Conservation (phyloP, 371 early-diverging fungal species). For the Mortierella sp. region DNA sequence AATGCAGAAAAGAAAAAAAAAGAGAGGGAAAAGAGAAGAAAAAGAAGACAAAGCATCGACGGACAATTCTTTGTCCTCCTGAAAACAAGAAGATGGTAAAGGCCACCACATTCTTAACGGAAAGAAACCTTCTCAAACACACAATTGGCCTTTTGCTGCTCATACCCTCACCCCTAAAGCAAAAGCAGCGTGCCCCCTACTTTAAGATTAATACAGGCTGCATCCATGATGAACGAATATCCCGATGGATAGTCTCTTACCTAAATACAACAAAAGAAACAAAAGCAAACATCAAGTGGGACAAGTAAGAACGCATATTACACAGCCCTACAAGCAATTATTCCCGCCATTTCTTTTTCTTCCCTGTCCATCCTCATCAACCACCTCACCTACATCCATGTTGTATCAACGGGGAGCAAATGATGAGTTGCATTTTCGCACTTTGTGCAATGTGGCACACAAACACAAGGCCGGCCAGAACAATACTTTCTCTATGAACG, state of each 20-base stretch:
- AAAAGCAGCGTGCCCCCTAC: too few relatives aligned
- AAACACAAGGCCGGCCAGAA: not conserved
- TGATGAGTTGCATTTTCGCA: not conserved
- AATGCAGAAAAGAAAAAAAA: not conserved
- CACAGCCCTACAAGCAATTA: too few relatives aligned
- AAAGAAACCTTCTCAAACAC: not conserved
- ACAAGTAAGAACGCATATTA: too few relatives aligned
- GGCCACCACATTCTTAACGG: not conserved
- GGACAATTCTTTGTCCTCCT: slow-evolving; percentile 12
- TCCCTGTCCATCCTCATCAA: not conserved
- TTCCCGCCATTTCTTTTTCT: too few relatives aligned
- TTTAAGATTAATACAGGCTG: too few relatives aligned
- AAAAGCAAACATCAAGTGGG: too few relatives aligned
- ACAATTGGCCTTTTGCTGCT: not conserved
- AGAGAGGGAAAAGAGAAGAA: not conserved
- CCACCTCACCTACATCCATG: not conserved
- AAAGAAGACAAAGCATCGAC: not conserved
- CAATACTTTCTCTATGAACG: too few relatives aligned
- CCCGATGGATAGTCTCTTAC: too few relatives aligned
- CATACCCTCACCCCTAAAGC: too few relatives aligned
- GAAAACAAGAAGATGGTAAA: not conserved
- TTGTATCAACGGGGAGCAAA: not conserved
- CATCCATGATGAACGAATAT: too few relatives aligned
- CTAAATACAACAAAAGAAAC: not conserved
- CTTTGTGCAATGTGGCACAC: not conserved